Conservation (phyloP, 2,329 filamentous ascomycete genomes). For the Berkeleyomyces rouxiae region DNA sequence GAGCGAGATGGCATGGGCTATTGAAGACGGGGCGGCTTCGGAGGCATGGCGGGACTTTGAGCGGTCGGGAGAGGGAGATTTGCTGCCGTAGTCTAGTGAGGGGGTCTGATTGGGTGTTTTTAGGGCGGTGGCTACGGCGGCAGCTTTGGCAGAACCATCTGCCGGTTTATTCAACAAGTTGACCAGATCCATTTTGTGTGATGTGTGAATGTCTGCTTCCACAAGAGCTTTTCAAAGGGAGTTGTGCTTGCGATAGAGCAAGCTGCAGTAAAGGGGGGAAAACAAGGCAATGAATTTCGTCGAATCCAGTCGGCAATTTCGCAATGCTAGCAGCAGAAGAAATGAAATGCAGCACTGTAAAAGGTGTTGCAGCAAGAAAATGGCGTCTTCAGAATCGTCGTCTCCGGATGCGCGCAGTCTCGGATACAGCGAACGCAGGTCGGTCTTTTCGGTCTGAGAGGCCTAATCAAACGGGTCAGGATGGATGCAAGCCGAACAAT, state of each 20-base stretch:
- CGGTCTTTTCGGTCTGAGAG: too few species aligned
- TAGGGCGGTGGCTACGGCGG: not conserved
- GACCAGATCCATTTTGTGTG: constrained; percentile 11
- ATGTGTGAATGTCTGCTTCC: constrained; percentile 3
- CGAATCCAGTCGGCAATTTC: constrained; percentile 12
- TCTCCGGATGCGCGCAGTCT: too few species aligned
- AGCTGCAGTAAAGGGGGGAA: not conserved
- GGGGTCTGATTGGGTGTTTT: constrained; percentile 11
- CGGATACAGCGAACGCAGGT: too few species aligned
- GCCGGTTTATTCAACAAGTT: constrained; percentile 12
- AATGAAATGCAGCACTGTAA: not conserved
- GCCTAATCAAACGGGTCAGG: too few species aligned
- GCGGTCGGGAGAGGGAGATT: constrained; percentile 22
- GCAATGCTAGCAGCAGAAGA: not conserved
- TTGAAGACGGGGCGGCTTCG: constrained; percentile 7
- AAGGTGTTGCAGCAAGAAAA: not conserved
- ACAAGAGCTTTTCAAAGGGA: not conserved
- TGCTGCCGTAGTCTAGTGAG: constrained; percentile 12
- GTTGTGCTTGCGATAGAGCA: not conserved
- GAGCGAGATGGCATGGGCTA: not conserved
- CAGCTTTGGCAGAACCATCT: not conserved
- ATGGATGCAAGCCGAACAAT: not conserved
- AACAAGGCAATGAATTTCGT: not conserved
- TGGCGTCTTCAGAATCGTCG: too few species aligned
- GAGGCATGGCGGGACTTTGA: constrained; percentile 11